Percentiles rank a stretch among this genome's conserved stretches.
Conservation (phyloP, 225 moss, liverwort and hornwort genomes). For the Lunularia cruciata region DNA sequence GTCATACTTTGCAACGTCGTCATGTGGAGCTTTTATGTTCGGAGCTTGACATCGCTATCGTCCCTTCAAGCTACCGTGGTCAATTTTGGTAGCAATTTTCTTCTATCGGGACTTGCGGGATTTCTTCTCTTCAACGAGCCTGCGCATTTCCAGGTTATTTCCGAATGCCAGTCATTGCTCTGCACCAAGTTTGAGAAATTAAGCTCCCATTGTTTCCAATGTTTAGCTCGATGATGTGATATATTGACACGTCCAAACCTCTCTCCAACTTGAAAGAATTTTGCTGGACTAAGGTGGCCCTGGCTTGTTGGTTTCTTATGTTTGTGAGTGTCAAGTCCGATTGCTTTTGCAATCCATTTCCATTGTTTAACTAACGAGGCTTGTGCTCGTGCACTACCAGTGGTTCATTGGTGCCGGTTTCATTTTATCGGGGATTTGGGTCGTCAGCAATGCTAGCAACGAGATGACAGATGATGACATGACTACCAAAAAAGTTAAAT, state of each 20-base stretch:
- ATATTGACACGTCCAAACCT: not conserved
- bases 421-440: conserved; percentile 62
- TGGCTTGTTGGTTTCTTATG: too few relatives aligned
- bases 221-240: not conserved
- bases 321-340: too few relatives aligned
- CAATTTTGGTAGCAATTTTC: conserved; percentile 82
- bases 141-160: conserved; percentile 43
- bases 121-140: conserved; percentile 58
- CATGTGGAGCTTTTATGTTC: conserved; percentile 90
- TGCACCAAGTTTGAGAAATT: not conserved
- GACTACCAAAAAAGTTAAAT: too few relatives aligned
- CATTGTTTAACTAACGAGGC: too few relatives aligned
- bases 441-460: conserved; percentile 50
- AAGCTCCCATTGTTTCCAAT: not conserved
- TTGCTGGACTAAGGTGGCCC: too few relatives aligned
- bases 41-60: conserved; percentile 66
- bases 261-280: not conserved
- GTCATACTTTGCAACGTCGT: conserved; percentile 77
- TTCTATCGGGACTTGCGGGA: conserved; percentile 65
- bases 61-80: conserved; percentile 90
- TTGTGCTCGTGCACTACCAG: too few relatives aligned
- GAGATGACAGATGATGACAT: too few relatives aligned
- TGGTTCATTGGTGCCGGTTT: conserved; percentile 58
- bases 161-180: too few relatives aligned
- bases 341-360: too few relatives aligned